Percentiles rank a stretch among this genome's conserved stretches.
phyloP scores from a whole-genome alignment of 495 filamentous ascomycete genomes.

The Neurospora intermedia region DNA sequence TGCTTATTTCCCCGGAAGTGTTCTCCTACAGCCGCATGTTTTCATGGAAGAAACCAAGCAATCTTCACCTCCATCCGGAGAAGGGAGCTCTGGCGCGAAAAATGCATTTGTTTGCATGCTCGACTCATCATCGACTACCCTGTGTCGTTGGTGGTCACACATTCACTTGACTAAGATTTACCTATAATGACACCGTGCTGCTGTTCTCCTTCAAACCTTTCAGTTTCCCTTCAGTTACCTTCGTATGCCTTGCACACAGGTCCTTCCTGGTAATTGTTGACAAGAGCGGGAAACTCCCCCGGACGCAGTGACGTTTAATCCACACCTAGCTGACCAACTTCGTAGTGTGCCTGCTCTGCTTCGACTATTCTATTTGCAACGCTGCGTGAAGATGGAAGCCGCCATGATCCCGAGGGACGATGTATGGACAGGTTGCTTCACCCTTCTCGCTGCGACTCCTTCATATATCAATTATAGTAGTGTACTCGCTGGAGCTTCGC shows the following conservation, averaged over 20 bases:
- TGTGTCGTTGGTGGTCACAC: neutral
- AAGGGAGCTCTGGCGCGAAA: neutral
- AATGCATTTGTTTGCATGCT: neutral
- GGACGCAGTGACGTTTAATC: neutral
- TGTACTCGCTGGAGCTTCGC: neutral
- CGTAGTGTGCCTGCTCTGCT: neutral
- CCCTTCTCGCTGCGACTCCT: neutral
- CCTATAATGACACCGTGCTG: neutral
- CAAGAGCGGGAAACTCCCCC: neutral
- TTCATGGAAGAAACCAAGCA: neutral
- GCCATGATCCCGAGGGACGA: neutral
- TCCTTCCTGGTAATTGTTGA: neutral
- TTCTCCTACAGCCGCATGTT: neutral
- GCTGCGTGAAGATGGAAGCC: neutral
- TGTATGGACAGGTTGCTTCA: neutral
- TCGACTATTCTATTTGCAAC: neutral
- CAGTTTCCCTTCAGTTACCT: neutral
- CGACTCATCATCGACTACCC: neutral
- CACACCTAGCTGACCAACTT: neutral
- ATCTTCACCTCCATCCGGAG: neutral
- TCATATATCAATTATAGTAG: neutral
- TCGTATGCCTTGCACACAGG: neutral
- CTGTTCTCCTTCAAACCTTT: neutral
- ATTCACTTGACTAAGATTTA: neutral
- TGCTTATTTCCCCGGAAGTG: neutral